Conservation (phyloP, 2,329 filamentous ascomycete genomes). For the Berkeleyomyces rouxiae region DNA sequence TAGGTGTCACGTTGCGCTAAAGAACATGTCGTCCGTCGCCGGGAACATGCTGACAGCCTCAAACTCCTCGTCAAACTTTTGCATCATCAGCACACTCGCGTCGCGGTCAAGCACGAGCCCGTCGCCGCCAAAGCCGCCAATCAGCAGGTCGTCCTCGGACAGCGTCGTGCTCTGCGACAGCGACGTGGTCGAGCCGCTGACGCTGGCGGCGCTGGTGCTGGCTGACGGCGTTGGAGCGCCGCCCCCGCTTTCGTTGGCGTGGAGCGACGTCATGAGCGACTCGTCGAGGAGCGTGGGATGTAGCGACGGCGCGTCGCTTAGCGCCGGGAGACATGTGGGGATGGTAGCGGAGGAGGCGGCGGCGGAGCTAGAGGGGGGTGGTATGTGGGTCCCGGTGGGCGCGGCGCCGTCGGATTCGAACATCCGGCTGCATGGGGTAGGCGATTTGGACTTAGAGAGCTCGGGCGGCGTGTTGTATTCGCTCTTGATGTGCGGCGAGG, state of each 20-base stretch:
- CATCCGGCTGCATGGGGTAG: constrained; percentile 29
- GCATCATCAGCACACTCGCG: constrained; percentile 31
- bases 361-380: constrained; percentile 8
- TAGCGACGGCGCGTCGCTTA: too few species aligned
- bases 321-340: too few species aligned
- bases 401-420: constrained; percentile 29
- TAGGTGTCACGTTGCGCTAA: constrained; percentile 22
- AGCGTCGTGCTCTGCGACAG: background rate
- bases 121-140: constrained; percentile 28
- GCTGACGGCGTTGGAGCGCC: constrained; percentile 22
- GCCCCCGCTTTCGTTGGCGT: constrained; percentile 42
- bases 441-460: constrained; percentile 44
- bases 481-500: constrained; percentile 26
- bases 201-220: constrained; percentile 22
- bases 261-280: constrained; percentile 21
- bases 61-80: constrained; percentile 38
- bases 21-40: constrained; percentile 35
- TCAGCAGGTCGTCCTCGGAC: constrained; percentile 26
- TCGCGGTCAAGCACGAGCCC: constrained; percentile 30
- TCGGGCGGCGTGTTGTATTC: constrained; percentile 42
- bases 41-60: constrained; percentile 35
- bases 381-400: background rate
- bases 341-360: background rate
- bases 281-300: too few species aligned
- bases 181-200: background rate